Evolutionary conservation across 306 rosid genomes (phyloP), one percentile per base, ranked within the genome.

Genomic region (Vigna reflexopilosa): DNA sequence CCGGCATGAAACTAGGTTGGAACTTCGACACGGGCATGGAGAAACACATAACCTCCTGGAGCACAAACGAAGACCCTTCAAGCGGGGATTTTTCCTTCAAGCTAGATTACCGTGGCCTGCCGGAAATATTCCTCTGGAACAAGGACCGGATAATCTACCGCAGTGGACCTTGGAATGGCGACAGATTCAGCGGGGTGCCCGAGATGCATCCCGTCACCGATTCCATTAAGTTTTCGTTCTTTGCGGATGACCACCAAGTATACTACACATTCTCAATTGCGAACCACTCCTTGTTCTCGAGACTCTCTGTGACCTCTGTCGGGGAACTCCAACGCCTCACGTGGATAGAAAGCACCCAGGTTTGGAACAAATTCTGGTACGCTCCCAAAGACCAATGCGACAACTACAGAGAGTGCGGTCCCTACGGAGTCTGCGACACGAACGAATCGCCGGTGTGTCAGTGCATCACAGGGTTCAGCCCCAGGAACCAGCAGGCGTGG

Each of bases 161-260:
- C 22, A 93, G 98, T 49, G 98, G 98, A 20, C 97, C 98, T 1
- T 93, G 98, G 98, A 91, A 93, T 14, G 96, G 98, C 2, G 9
- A 26, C 7, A 79, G 93, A 30, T 93, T 91, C 81, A 89, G 94
- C 3, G 96, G 98, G 7, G 94, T 91, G 0, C 98, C 98, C 0
- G 96, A 93, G 79, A 93, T 93, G 96, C 51, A 83, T 51, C 83
- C 83, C 1, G 20, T 61, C 9, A 59, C 70, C 11, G 36, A 73
- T 14, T 82, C 89, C 1, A 73, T 93, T 0, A 47, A 76, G 0
- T 91, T 91, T 72, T 78, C 24, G 1, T 88, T 91, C 16, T 57
- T 70, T 0, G 47, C 36, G 3, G 82, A 85, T 2, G 54, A 75
- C 0, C 89, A 87, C 0, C 67, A 85, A 36, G 91, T 85, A 1